Evolutionary conservation across 2,329 filamentous ascomycete species (phyloP), one percentile per base, ranked within the genome.

Genomic region (Ambrosiella cleistominuta): DNA sequence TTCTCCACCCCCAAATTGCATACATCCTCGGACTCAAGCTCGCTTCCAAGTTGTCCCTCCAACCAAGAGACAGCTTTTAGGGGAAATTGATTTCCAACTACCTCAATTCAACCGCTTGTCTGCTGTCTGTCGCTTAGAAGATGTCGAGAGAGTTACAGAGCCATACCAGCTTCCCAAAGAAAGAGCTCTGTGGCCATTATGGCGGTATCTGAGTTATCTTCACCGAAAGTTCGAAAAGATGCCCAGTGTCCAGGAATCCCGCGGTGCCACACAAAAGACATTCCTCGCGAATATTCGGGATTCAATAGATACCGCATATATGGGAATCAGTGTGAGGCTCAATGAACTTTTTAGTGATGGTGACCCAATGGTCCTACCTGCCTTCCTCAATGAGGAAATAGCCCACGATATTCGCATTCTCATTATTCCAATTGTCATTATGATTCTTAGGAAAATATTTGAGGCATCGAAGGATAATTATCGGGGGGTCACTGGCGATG

Each of bases 121-220:
- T 37, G 15, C 35, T 36, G 45, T 51, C 13, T 39, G 39, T 12
- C 54, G 54, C 8, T 8, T 15, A 1, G 38, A 56, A n/a, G 51
- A 56, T 47, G 36, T 59, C 36, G 19, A 39, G 8, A 40, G 51
- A 13, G 42, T 53, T 12, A 19, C 12, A 8, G 17, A 59, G 36
- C 57, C 45, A 7, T 59, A 51, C 13, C 57, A 59, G 15, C 53
- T 59, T 35, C 57, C 57, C 5, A 27, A 36, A 12, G 54, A 59
- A 13, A 42, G 57, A 15, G 35, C 38, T 8, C 39, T 42, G 6
- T 59, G 57, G 54, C 59, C 57, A 11, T 39, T 61, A 19, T 62
- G 57, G 57, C 44, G 60, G 7, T 58, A 58, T 40, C 59, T 61
- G 6, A 53, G 40, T 19, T 61, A 61, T n/a, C 49, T 62, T 5